Base-by-base conservation (phyloP, 192 early-diverging fungal species). In the Rhizophagus clarus region DNA sequence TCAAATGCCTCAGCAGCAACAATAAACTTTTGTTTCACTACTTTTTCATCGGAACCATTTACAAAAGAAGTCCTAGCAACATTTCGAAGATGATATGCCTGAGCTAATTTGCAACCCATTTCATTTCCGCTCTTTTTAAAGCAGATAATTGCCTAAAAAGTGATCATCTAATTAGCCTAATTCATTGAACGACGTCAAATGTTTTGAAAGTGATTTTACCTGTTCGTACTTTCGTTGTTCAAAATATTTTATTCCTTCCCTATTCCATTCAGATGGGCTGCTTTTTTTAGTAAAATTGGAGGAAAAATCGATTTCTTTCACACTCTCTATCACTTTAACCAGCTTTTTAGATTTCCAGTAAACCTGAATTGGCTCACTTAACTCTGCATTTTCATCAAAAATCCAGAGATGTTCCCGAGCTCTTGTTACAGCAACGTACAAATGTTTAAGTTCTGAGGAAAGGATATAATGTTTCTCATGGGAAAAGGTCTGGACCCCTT, bases 381-480 rank as follows among this genome's bases (percentile, higher is more conserved):
- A 47, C 17, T 77, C 62, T 1, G 8, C n/a, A 14, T 77, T 77
- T 47, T 63, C 62, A 77, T 77, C 76, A 64, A 40, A 77, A 42
- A 77, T 77, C 61, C 76, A 77, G 11, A 79, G 28, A 6, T 56
- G 34, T 29, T 71, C 47, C 24, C 78, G 67, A 20, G 68, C 67
- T 60, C 78, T 69, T 2, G 78, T 79, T n/a, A 79, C 68, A 4
- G 78, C 78, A 22, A 79, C 78, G 34, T 79, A 79, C 14, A 79
- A 67, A 61, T 79, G 67, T 22, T 79, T 79, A 3, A 79, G 40
- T 14, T 77, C 76, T 4, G 76, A 77, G 17, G 62, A 77, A 77
- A 77, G 76, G 8, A 64, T 61, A 61, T 61, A 75, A 61, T 75
- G 73, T 17, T 74, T 61, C 12, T 74, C 51, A 79, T 79, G 72